Conservation (phyloP, 768 basidiomycete species). For the Gelatoporia subvermispora region DNA sequence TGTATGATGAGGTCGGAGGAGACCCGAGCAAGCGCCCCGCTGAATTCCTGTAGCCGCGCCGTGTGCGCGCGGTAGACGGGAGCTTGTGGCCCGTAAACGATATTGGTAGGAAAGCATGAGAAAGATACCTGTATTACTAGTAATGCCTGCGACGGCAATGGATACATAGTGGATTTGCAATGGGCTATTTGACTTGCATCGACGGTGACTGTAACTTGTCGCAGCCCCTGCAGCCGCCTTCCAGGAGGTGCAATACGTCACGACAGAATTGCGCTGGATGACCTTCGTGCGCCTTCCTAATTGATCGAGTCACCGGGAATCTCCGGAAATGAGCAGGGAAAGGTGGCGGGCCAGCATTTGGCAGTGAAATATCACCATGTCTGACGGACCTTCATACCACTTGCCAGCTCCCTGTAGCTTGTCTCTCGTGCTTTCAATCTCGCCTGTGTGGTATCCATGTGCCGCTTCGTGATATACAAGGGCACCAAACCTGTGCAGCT, state of each 20-base stretch:
- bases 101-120: background rate
- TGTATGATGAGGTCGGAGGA: conserved; percentile 81
- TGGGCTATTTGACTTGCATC: conserved; percentile 8
- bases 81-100: background rate
- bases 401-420: no score
- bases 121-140: background rate
- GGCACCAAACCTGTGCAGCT: conserved; percentile 90
- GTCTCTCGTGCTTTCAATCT: no score
- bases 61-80: background rate
- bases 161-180: background rate
- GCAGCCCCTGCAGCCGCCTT: background rate
- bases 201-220: conserved; percentile 5
- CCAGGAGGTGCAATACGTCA: background rate
- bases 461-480: conserved; percentile 93
- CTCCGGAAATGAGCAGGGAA: no score
- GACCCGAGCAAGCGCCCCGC: conserved; percentile 70
- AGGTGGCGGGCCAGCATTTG: no score
- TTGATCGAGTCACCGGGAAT: no score
- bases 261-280: no score
- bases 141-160: background rate
- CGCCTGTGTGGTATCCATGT: conserved; percentile 42
- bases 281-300: no score
- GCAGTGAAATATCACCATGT: background rate
- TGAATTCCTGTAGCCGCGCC: conserved; percentile 60
- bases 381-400: no score